These are phyloP conservation scores for Metschnikowia lochheadii DNA, from an alignment of 805 yeast species.

Conservation along the genomic window DNA sequence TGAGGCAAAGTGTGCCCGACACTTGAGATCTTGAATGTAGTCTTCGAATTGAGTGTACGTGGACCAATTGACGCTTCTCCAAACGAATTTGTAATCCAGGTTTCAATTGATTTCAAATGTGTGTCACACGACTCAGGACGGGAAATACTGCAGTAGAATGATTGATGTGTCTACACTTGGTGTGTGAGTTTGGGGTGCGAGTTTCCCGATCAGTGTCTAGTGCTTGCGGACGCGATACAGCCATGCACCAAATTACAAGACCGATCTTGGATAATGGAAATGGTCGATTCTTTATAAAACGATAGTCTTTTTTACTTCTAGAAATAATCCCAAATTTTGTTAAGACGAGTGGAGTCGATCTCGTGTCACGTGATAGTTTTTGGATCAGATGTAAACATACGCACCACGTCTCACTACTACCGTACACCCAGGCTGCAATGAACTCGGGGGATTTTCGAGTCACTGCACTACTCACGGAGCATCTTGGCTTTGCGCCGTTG, in stretches of 20 bases:
- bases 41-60: not conserved
- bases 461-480: constrained; percentile 66
- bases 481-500: constrained; percentile 79
- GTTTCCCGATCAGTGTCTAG: not conserved
- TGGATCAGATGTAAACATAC: not conserved
- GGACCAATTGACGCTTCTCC: not conserved
- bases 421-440: constrained; percentile 8
- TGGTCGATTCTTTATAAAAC: not conserved
- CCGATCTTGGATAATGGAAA: not conserved
- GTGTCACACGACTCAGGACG: not conserved
- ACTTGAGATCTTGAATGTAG: not conserved
- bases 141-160: not conserved
- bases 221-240: not conserved
- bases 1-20: not conserved
- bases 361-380: not conserved
- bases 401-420: not conserved
- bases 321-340: not conserved
- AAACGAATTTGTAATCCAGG: not conserved
- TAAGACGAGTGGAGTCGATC: not conserved
- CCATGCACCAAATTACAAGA: not conserved
- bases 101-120: not conserved
- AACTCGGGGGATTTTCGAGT: constrained; percentile 26
- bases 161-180: not conserved
- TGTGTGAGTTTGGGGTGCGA: not conserved
- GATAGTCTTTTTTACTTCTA: not conserved